These are phyloP conservation scores for Claviceps digitariae DNA, from an alignment of 2,329 filamentous ascomycete genomes.

Conservation along the genomic window DNA sequence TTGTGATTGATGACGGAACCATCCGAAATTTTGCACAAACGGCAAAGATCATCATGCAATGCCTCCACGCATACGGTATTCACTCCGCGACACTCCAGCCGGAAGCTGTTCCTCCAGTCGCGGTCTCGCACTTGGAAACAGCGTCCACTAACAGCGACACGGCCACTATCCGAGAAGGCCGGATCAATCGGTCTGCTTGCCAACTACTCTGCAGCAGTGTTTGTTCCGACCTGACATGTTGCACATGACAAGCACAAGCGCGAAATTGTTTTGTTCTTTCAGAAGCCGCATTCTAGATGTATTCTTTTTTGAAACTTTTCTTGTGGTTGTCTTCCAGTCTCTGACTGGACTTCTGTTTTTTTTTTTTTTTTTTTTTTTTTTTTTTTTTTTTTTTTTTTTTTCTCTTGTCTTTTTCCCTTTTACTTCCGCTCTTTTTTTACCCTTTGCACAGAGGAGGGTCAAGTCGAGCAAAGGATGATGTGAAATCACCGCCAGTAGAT, in stretches of 20 bases:
- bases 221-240: slow-evolving; percentile 40
- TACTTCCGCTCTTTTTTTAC: no score
- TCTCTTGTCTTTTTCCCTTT: no score
- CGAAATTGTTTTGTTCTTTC: not conserved
- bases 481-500: not conserved
- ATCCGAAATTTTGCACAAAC: slow-evolving; percentile 45
- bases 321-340: no score
- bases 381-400: no score
- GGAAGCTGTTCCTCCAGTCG: slow-evolving; percentile 24
- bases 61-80: slow-evolving; percentile 60
- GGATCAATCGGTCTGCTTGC: slow-evolving; percentile 23
- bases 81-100: slow-evolving; percentile 61
- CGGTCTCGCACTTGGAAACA: slow-evolving; percentile 1
- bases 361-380: no score
- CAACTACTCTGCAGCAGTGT: slow-evolving; percentile 36
- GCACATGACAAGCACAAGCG: slow-evolving; percentile 11
- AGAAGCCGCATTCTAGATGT: no score
- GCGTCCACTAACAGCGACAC: slow-evolving; percentile 6
- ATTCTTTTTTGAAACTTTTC: not conserved
- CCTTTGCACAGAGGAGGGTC: not conserved
- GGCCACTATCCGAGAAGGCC: slow-evolving; percentile 11
- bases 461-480: not conserved
- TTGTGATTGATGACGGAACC: slow-evolving; percentile 46
- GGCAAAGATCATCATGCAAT: slow-evolving; percentile 50
- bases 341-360: no score